Evolutionary conservation across 805 yeast species (phyloP), one percentile per base, ranked within the genome.

Genomic region (Lipomyces spencermartinsiae): DNA sequence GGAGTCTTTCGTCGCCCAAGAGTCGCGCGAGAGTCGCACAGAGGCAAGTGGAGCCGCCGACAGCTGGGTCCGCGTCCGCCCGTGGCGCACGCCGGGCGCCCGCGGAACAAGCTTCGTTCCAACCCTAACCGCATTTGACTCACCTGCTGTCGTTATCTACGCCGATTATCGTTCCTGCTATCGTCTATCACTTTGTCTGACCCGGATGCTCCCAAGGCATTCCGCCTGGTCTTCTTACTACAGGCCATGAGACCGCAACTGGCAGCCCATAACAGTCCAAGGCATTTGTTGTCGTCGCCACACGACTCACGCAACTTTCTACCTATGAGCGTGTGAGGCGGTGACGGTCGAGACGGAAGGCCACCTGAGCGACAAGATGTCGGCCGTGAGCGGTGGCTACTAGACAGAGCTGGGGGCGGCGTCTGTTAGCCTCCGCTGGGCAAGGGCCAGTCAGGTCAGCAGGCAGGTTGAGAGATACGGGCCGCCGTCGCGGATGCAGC

Each of bases 31-130:
- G 7, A 16, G 49, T 43, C 49, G 49, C 49, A 43, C 49, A 43
- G 49, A 43, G 49, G 49, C 49, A 43, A 43, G 22, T 43, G 49
- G 22, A 43, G 49, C 49, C 49, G 49, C 49, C 43, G 49, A 19
- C 49, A 8, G 49, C 43, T 43, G 22, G 49, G 22, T 43, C 49
- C 22, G 49, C 49, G 29, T 25, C 29, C 29, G 29, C 29, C 29
- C 29, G 29, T 25, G 29, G 29, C 29, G 29, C 29, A 25, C 1
- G 29, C 29, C 43, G 43, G 43, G 43, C 16, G 43, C 43, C 16
- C 14, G 43, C 43, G 16, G 43, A 37, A 37, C 43, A 37, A 37
- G 43, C 43, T 37, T 37, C 43, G 43, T 16, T 0, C 12, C 7
- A 37, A 12, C 49, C 49, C 49, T 43, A 43, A 43, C 49, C 49